Evolutionary conservation across 257 asterid species (phyloP), one percentile per base, ranked within the genome.

Genomic region (Penstemon eatonii): DNA sequence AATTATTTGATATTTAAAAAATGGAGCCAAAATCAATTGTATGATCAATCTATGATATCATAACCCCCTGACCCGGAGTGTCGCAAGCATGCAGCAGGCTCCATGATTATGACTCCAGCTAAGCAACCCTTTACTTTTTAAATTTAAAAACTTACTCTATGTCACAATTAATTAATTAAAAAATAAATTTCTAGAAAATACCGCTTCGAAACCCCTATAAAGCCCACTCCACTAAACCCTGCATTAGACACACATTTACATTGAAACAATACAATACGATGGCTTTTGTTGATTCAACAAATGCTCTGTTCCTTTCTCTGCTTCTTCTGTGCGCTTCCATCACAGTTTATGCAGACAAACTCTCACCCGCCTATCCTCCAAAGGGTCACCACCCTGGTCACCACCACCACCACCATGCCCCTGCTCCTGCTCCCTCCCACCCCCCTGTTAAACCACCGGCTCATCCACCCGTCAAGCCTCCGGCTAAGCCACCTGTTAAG

Each of bases 351-450:
- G 67, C 51, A 11, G 50, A 61, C 42, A 61, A 63, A 38, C 10
- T 33, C 33, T 6, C 7, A 65, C 74, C 12, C 65, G 66, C 46
- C 57, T 42, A 4, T 50, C 78, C 19, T 75, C 78, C 18, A 43
- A 11, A 49, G 10, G 53, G 10, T 46, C 71, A 56, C 63, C 65
- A 37, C 71, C 51, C 18, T 4, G 41, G 59, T 6, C 68, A 40
- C 50, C 78, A 53, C 67, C 76, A 56, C 71, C 64, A 42, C 72
- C 85, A 15, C 47, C 60, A 40, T 58, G 56, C 46, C 44, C 42
- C 70, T 43, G 8, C 53, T 18, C 55, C 56, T 19, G 18, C 67
- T 43, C 67, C 67, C 8, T 5, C 55, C 6, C 8, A 46, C 6
- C 13, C 52, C 4, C 51, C 52, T 8, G 8, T 46, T 46, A 7